Conservation (phyloP, 192 early-diverging fungal species). For the Gryganskiella cystojenkinii region DNA sequence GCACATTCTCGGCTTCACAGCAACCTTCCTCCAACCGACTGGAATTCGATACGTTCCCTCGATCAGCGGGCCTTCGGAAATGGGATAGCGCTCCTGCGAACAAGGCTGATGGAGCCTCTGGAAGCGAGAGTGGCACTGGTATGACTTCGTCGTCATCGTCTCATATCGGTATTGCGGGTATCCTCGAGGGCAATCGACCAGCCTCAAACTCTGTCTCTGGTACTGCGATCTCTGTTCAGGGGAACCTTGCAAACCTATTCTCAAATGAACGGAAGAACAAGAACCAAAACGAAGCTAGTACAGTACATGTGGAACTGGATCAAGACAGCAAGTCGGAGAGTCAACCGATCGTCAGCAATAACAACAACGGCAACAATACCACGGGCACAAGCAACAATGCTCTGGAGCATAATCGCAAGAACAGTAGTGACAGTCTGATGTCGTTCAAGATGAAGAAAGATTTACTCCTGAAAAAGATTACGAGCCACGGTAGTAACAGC, state of each 20-base stretch:
- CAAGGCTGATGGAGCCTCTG: neutral
- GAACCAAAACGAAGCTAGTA: neutral
- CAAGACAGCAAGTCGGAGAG: neutral
- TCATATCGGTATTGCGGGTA: conserved; percentile 41
- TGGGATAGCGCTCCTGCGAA: neutral
- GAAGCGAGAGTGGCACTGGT: neutral
- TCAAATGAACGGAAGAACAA: conserved; percentile 22
- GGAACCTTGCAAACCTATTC: conserved; percentile 34
- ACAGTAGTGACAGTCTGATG: conserved; percentile 31
- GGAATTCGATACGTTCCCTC: conserved; percentile 27
- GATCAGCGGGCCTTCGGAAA: neutral
- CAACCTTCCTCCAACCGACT: neutral
- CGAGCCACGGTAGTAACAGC: neutral
- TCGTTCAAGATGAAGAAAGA: conserved; percentile 38
- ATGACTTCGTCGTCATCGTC: conserved; percentile 20
- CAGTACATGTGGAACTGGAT: neutral
- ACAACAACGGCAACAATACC: neutral
- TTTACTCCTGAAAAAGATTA: conserved; percentile 29
- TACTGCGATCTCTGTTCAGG: conserved; percentile 20
- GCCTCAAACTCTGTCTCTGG: conserved; percentile 10
- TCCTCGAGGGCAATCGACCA: conserved; percentile 29
- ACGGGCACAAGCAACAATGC: neutral
- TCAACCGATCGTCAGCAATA: neutral
- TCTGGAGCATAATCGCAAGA: conserved; percentile 29
- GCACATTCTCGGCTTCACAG: neutral